Conservation (phyloP, 345 rosid species). For the Citrus sinensis region DNA sequence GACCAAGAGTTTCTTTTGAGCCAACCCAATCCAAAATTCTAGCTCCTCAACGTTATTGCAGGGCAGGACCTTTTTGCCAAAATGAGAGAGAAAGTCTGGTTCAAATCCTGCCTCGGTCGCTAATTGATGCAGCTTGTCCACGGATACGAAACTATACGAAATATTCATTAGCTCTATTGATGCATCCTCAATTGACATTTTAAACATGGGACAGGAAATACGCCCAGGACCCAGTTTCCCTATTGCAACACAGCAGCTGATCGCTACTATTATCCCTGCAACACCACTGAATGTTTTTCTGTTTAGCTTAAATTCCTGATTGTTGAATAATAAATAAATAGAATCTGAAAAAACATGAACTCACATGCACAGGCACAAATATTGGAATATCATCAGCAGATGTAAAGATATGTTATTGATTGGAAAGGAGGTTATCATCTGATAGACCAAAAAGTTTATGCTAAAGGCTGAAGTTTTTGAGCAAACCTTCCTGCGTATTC, state of each 20-base stretch:
- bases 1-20: constrained; percentile 50
- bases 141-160: constrained; percentile 40
- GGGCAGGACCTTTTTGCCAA: constrained; percentile 49
- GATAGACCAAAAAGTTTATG: not conserved
- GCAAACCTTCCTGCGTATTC: constrained; percentile 78
- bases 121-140: constrained; percentile 52
- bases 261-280: constrained; percentile 62
- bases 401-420: not conserved
- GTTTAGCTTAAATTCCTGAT: constrained; percentile 19
- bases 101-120: constrained; percentile 69
- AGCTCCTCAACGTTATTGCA: constrained; percentile 48
- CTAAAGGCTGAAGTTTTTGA: constrained; percentile 12
- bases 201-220: constrained; percentile 30
- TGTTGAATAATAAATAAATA: not conserved
- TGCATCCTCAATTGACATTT: constrained; percentile 33
- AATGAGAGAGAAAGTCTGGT: constrained; percentile 47
- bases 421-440: not conserved
- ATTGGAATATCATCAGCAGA: not conserved
- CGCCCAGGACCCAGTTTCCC: constrained; percentile 44
- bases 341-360: not conserved
- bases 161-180: constrained; percentile 53
- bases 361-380: not conserved
- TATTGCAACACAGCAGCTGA: constrained; percentile 61
- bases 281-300: constrained; percentile 56
- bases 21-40: constrained; percentile 73